phyloP scores from a whole-genome alignment of 805 yeast species.

The Ogataea polymorpha region DNA sequence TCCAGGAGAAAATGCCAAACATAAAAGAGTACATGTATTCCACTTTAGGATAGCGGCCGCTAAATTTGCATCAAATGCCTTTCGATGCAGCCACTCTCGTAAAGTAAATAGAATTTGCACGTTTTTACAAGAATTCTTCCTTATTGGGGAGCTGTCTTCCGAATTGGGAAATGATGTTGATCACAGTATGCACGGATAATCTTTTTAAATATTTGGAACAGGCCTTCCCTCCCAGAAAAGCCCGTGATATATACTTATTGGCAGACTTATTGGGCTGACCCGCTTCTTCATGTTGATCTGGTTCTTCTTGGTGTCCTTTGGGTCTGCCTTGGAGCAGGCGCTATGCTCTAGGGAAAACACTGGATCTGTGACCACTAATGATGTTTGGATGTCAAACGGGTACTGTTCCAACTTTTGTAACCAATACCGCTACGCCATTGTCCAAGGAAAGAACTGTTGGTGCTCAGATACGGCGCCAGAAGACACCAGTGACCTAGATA shows the following conservation, averaged over 20 bases:
- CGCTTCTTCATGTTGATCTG: constrained; percentile 1
- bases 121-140: neutral
- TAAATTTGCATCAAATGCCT: neutral
- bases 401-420: constrained; percentile 40
- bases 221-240: neutral
- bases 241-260: neutral
- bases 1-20: neutral
- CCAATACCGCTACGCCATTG: constrained; percentile 42
- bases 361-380: constrained; percentile 14
- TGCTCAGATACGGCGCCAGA: constrained; percentile 44
- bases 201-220: no score
- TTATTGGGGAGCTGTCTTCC: constrained; percentile 3
- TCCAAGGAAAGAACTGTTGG: constrained; percentile 46
- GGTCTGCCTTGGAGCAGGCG: constrained; percentile 7
- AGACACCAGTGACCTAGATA: constrained; percentile 32
- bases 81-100: neutral
- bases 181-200: constrained; percentile 5
- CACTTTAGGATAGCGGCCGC: neutral
- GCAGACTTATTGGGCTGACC: neutral
- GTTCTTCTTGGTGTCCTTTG: neutral
- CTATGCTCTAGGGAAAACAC: constrained; percentile 31
- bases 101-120: neutral
- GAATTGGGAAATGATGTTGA: constrained; percentile 6
- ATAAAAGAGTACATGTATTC: neutral
- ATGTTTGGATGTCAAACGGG: constrained; percentile 37